Evolutionary conservation across 2,329 filamentous ascomycete genomes (phyloP), one percentile per base, ranked within the genome.

Genomic region (Penicillium fuscoglaucum): DNA sequence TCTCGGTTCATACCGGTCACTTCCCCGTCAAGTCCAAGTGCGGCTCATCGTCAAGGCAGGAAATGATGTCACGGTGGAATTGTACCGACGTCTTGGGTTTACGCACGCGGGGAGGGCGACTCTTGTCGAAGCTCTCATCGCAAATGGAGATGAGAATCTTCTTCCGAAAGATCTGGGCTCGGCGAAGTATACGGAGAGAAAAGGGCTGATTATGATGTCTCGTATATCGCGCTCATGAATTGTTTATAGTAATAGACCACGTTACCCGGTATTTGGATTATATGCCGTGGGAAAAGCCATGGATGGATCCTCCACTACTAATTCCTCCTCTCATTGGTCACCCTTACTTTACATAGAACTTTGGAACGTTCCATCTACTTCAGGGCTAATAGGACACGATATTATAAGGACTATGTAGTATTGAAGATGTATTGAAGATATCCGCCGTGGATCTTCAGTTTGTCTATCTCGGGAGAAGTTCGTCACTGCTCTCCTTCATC

Each of bases 11-110:
- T 64, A 57, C 50, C 59, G 40, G 26, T 46, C 44, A 37, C 24
- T 31, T 37, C 59, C 59, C 17, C 46, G n/a, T 19, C 31, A 26
- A 17, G 55, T 61, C 7, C 58, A 67, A 43, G 56, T 72, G 31
- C 59, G 70, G 15, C 60, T 71, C 17, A 66, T 70, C 45, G 63
- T 72, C 21, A 66, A 70, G 60, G 61, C 65, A 3, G 50, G 59
- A 4, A 71, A 71, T 43, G 37, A 60, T 26, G 58, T 58, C 12
- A 64, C 66, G 9, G 62, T 66, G 41, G 60, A 59, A 17, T 53
- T 72, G 21, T 72, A 72, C 57, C 33, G 58, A 29, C 57, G 55
- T 17, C 49, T 73, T 28, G 71, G 68, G 5, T 72, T 71, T 61
- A 51, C 40, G 5, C 62, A 66, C 24, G 61, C 59, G 0, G 70